A percentile compares a stretch with the other conserved stretches of the same genome.
These are phyloP conservation scores for Platismatia glauca DNA, from an alignment of 495 filamentous ascomycete genomes.

Conservation along the genomic window DNA sequence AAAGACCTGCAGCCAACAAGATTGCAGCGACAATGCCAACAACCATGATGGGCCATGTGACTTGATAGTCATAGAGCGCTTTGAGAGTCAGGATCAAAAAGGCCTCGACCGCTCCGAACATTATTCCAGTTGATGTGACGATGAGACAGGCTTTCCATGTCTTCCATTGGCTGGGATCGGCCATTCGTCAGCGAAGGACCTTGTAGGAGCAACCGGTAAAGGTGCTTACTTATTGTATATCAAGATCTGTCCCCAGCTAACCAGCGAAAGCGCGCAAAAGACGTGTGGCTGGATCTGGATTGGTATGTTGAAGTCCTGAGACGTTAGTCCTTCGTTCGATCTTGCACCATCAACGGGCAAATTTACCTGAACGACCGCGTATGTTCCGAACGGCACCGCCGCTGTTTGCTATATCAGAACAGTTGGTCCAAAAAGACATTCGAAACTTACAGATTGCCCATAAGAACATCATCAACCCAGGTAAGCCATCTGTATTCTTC, in stretches of 20 bases:
- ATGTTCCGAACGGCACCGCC: conserved; percentile 46
- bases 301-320: conserved; percentile 63
- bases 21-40: conserved; percentile 54
- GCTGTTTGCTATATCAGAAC: conserved; percentile 24
- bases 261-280: conserved; percentile 54
- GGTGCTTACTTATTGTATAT: conserved; percentile 49
- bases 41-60: conserved; percentile 48
- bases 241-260: conserved; percentile 59
- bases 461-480: conserved; percentile 63
- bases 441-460: conserved; percentile 53
- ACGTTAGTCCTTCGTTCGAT: conserved; percentile 30
- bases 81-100: conserved; percentile 55
- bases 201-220: not conserved
- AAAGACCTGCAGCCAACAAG: conserved; percentile 49
- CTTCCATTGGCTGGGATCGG: conserved; percentile 37
- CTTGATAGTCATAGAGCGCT: conserved; percentile 39
- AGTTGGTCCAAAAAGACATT: not conserved
- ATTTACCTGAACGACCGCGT: conserved; percentile 42
- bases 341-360: conserved; percentile 25
- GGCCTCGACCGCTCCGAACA: conserved; percentile 52
- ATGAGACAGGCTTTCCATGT: conserved; percentile 40
- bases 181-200: not conserved
- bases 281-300: conserved; percentile 67
- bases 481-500: conserved; percentile 66
- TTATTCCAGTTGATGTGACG: conserved; percentile 31